Percentiles rank a stretch among this genome's conserved stretches.
Evolutionary conservation across 352 stramenopile genomes (phyloP).

Genomic region (Thraustochytrium striatum): DNA sequence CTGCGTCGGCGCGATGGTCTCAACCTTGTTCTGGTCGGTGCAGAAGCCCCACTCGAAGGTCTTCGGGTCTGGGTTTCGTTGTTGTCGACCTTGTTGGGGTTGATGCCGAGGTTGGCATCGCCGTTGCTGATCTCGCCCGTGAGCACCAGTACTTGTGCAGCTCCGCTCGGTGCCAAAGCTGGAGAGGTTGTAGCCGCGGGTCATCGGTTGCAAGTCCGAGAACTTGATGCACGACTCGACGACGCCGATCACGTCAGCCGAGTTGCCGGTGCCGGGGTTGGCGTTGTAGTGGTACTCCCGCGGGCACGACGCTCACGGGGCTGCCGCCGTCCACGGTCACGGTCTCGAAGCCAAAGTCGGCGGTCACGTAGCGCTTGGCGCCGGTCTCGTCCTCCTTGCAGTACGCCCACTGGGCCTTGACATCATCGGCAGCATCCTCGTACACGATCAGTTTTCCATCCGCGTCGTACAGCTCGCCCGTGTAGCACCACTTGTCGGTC

Average conservation of each 20-base stretch:
- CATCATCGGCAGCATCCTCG: neutral
- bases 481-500: neutral
- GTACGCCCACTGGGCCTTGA: constrained; percentile 25
- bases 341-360: neutral
- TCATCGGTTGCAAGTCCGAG: neutral
- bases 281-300: constrained; percentile 1
- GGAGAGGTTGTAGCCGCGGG: constrained; percentile 14
- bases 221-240: neutral
- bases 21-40: neutral
- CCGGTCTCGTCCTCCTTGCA: neutral
- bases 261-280: neutral
- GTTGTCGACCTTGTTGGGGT: neutral
- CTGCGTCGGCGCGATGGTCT: neutral
- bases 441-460: neutral
- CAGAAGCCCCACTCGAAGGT: constrained; percentile 21
- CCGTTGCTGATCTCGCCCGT: neutral
- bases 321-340: neutral
- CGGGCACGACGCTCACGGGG: too few species aligned
- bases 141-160: constrained; percentile 18
- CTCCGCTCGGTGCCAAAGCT: neutral
- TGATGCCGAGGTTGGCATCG: constrained; percentile 5
- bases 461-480: constrained; percentile 3
- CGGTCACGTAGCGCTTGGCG: neutral
- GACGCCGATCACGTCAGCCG: too few species aligned
- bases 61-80: neutral